Conservation (phyloP, 225 moss, liverwort and hornwort species). For the Takakia lepidozioides region DNA sequence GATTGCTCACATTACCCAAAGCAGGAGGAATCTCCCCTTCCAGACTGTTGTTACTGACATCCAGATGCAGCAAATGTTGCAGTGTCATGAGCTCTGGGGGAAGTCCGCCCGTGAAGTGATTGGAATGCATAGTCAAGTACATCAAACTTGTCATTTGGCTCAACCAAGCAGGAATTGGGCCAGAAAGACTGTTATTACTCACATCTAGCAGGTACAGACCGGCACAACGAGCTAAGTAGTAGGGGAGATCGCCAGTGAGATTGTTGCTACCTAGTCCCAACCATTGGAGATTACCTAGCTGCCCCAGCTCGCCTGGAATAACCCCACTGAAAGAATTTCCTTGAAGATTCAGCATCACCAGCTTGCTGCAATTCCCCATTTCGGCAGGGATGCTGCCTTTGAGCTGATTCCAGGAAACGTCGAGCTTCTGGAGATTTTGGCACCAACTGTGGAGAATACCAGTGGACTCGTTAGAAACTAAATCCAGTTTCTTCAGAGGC, state of each 20-base stretch:
- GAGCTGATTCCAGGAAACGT: constrained; percentile 37
- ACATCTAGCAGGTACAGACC: constrained; percentile 37
- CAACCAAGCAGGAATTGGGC: constrained; percentile 22
- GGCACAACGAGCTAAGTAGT: constrained; percentile 16
- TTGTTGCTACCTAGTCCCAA: constrained; percentile 42
- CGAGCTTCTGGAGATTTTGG: constrained; percentile 18
- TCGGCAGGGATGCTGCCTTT: constrained; percentile 24
- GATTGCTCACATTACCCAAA: constrained; percentile 19
- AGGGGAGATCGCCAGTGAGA: constrained; percentile 28
- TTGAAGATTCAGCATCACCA: constrained; percentile 27
- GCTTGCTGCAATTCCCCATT: constrained; percentile 19
- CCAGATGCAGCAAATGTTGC: constrained; percentile 17
- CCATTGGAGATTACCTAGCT: constrained; percentile 20
- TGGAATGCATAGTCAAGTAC: constrained; percentile 33
- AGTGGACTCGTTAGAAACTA: constrained; percentile 17
- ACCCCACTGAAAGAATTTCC: constrained; percentile 17
- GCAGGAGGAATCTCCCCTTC: constrained; percentile 17
- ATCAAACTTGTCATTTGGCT: constrained; percentile 21
- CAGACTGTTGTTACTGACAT: constrained; percentile 21
- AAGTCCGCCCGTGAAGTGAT: constrained; percentile 29
- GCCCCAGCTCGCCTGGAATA: constrained; percentile 42
- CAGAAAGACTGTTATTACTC: constrained; percentile 25
- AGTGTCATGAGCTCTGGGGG: constrained; percentile 24
- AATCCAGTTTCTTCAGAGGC: constrained; percentile 18
- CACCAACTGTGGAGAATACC: constrained; percentile 15